Conservation (phyloP, 2,329 filamentous ascomycete genomes). For the Colletotrichum sp. region DNA sequence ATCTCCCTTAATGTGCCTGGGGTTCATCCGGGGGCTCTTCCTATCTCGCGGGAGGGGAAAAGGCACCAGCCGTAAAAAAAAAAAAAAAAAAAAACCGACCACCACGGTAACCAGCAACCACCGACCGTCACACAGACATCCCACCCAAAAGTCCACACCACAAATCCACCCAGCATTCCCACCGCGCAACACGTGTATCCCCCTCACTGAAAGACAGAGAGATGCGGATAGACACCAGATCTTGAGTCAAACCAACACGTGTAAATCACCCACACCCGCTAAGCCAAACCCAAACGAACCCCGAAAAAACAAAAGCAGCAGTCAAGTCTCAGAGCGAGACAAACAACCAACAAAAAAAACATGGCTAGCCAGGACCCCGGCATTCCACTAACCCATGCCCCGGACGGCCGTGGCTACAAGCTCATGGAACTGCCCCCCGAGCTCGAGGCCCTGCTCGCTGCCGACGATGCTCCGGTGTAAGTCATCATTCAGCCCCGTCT, state of each 20-base stretch:
- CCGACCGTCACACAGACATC: background rate
- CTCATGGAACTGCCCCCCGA: conserved; percentile 68
- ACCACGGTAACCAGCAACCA: background rate
- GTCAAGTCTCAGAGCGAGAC: background rate
- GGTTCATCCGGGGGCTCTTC: no score
- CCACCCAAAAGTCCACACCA: background rate
- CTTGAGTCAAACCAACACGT: background rate
- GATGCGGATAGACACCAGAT: background rate
- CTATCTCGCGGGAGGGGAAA: no score
- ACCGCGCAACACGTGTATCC: background rate
- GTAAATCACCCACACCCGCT: background rate
- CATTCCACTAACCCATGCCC: conserved; percentile 56
- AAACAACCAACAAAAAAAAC: background rate
- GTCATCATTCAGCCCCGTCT: conserved; percentile 22
- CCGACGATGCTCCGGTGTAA: conserved; percentile 57
- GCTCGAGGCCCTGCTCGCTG: conserved; percentile 59
- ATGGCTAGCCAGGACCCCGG: conserved; percentile 55
- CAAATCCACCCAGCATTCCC: background rate
- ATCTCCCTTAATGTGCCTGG: no score
- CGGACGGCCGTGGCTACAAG: conserved; percentile 58
- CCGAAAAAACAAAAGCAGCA: background rate
- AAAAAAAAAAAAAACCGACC: background rate
- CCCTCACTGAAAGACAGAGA: background rate
- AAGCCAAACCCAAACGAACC: background rate
- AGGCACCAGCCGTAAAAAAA: no score